Evolutionary conservation across 495 filamentous ascomycete species (phyloP), one percentile per base, ranked within the genome.

Genomic region (Penicillium pancosmium): DNA sequence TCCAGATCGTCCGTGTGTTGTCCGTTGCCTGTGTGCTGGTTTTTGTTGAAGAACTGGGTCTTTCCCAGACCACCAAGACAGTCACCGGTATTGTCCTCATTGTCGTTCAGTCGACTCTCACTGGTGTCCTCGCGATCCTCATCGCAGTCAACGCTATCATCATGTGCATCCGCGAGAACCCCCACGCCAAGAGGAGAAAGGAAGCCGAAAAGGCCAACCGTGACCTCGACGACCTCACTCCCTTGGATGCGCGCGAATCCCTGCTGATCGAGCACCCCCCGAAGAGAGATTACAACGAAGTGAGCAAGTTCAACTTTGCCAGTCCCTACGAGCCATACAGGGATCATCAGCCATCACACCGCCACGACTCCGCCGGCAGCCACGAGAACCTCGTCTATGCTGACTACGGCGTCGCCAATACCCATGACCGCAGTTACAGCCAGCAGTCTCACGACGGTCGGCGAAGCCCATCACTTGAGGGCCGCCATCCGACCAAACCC

Each of bases 21-120:
- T 97, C 93, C 1, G 88, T 95, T 31, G 83, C 84, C 38, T 96
- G 93, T 73, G 91, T 98, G 63, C 72, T 98, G 64, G 80, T 98
- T 31, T 98, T 98, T 66, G 93, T 97, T 16, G 90, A 97, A 67
- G 86, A 97, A 72, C 87, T 98, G 46, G 91, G 91, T 38, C 87
- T 98, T 60, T 81, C 88, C 5, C 90, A 97, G 65, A 95, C 92
- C 10, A 97, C 94, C n/a, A 92, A 98, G 75, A 98, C 94, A 2
- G 84, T 97, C 59, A 90, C 87, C 40, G 94, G 94, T 41, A 86
- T 97, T 31, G 89, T 93, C 12, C 80, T 98, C 46, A 93, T 98
- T 57, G 93, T 85, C 44, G 80, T 97, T 16, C 94, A 98, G 74
- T 91, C 90, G 0, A 84, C 87, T 7, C 78, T 98, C 53, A 95